phyloP scores from a whole-genome alignment of 2,329 filamentous ascomycete genomes.

The Parascedosporium putredinis region DNA sequence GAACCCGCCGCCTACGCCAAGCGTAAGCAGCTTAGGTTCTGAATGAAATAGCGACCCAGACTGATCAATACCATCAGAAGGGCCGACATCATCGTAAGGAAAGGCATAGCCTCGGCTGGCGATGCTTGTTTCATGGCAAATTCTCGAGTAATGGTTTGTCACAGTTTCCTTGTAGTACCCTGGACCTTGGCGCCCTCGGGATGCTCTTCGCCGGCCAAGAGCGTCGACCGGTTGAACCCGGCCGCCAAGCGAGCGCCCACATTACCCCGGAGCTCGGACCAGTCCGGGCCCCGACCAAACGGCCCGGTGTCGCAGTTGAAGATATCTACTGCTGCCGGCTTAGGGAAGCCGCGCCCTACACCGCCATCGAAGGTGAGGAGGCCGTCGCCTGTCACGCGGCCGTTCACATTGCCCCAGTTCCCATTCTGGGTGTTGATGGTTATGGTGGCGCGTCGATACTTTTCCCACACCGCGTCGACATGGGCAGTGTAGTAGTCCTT shows the following conservation, averaged over 20 bases:
- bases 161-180: slow-evolving; percentile 42
- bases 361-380: slow-evolving; percentile 27
- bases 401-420: slow-evolving; percentile 36
- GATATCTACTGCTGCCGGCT: slow-evolving; percentile 37
- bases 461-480: slow-evolving; percentile 40
- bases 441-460: slow-evolving; percentile 33
- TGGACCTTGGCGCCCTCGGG: slow-evolving; percentile 38
- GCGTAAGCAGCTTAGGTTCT: slow-evolving; percentile 42
- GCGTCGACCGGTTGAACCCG: slow-evolving; percentile 63
- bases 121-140: slow-evolving; percentile 50
- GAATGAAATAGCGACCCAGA: slow-evolving; percentile 51
- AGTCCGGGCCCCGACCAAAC: slow-evolving; percentile 35
- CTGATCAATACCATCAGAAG: slow-evolving; percentile 44
- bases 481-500: slow-evolving; percentile 38
- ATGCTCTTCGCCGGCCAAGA: slow-evolving; percentile 43
- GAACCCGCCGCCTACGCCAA: slow-evolving; percentile 38
- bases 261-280: slow-evolving; percentile 40
- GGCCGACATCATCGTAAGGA: slow-evolving; percentile 59
- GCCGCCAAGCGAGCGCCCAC: slow-evolving; percentile 66
- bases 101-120: slow-evolving; percentile 58
- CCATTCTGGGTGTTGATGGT: slow-evolving; percentile 41
- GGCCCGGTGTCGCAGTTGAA: slow-evolving; percentile 46
- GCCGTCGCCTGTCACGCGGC: slow-evolving; percentile 26
- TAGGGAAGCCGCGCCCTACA: slow-evolving; percentile 27
- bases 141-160: slow-evolving; percentile 58